phyloP scores from a whole-genome alignment of 768 basidiomycete species.

The Atractiella rhizophila region DNA sequence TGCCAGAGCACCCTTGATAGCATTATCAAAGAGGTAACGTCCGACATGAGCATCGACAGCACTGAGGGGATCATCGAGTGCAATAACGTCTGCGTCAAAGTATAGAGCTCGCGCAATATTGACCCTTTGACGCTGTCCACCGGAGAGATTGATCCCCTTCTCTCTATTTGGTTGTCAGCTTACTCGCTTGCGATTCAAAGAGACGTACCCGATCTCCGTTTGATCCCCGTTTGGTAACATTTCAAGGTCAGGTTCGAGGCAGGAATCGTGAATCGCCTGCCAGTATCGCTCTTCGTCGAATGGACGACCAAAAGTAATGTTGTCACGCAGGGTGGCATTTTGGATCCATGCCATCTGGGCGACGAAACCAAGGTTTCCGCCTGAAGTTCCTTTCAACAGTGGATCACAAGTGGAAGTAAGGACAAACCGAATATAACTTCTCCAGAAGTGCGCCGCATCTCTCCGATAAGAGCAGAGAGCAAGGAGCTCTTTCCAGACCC shows the following conservation, averaged over 20 bases:
- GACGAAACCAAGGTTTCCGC: constrained; percentile 33
- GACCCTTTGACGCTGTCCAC: constrained; percentile 54
- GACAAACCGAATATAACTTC: constrained; percentile 43
- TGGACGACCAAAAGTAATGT: constrained; percentile 62
- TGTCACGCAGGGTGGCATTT: constrained; percentile 33
- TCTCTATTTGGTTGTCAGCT: no score
- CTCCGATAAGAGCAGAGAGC: constrained; percentile 8
- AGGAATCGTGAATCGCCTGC: constrained; percentile 51
- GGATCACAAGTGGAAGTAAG: constrained; percentile 65
- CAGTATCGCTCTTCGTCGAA: constrained; percentile 62
- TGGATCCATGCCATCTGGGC: constrained; percentile 82
- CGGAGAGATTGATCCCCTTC: constrained; percentile 66
- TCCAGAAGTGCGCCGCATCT: constrained; percentile 32
- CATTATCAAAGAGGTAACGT: constrained; percentile 60
- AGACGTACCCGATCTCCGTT: constrained; percentile 30
- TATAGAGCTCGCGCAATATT: constrained; percentile 74
- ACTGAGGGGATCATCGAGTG: constrained; percentile 41
- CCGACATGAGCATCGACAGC: constrained; percentile 82
- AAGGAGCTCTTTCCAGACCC: constrained; percentile 46
- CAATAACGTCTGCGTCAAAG: constrained; percentile 57
- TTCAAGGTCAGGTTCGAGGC: constrained; percentile 52
- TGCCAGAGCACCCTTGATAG: constrained; percentile 36
- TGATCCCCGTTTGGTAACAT: constrained; percentile 51
- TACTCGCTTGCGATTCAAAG: constrained; percentile 1
- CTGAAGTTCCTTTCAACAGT: constrained; percentile 40